phyloP scores from a whole-genome alignment of 106 monocot species.

The Xerophyta viscosa region DNA sequence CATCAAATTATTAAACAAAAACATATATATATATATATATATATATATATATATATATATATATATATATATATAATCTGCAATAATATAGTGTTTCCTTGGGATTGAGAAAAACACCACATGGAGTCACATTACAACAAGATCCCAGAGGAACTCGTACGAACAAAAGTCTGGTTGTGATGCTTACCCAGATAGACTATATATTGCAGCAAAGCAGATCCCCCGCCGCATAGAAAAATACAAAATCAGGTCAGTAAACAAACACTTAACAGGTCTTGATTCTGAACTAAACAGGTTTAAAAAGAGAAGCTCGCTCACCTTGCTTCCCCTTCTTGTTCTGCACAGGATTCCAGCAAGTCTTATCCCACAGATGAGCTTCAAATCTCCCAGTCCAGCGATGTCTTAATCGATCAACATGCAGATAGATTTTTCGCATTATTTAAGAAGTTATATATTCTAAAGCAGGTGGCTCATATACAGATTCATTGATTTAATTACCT shows the following conservation, averaged over 20 bases:
- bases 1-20: too few species aligned
- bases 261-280: neutral
- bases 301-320: constrained; percentile 17
- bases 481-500: constrained; percentile 21
- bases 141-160: neutral
- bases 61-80: too few species aligned
- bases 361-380: constrained; percentile 76
- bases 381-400: constrained; percentile 63
- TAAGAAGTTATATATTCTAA: too few species aligned
- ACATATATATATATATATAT: too few species aligned
- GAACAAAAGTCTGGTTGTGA: neutral
- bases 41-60: too few species aligned
- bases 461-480: neutral
- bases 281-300: neutral
- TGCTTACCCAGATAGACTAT: constrained; percentile 38
- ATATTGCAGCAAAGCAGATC: neutral
- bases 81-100: neutral
- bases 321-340: constrained; percentile 68
- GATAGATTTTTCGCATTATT: neutral
- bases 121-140: neutral
- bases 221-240: neutral
- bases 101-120: neutral
- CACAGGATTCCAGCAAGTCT: constrained; percentile 36
- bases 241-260: neutral
- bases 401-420: constrained; percentile 17